Evolutionary conservation across 805 yeast genomes (phyloP).

Genomic region (Lachancea cidri): DNA sequence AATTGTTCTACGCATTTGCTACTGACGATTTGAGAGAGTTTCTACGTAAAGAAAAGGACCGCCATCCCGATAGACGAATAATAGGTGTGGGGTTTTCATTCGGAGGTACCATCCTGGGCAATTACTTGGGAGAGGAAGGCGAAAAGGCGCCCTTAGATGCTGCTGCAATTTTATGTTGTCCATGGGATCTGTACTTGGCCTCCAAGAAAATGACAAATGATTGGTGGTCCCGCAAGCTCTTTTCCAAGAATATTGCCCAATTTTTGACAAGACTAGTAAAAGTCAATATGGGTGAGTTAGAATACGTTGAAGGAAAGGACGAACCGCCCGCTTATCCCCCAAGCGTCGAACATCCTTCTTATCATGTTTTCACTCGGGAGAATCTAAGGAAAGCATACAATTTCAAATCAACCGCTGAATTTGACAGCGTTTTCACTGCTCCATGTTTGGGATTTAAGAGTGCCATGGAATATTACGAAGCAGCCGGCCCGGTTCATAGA

Average conservation of each 20-base stretch:
- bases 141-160: conserved; percentile 49
- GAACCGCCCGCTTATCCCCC: conserved; percentile 16
- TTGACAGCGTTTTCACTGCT: conserved; percentile 59
- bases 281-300: conserved; percentile 37
- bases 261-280: conserved; percentile 41
- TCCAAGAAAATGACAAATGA: conserved; percentile 39
- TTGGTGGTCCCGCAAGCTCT: conserved; percentile 37
- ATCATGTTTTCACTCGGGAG: conserved; percentile 30
- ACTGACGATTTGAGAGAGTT: conserved; percentile 65
- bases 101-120: conserved; percentile 63
- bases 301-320: conserved; percentile 23
- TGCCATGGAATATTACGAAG: conserved; percentile 58
- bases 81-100: conserved; percentile 66
- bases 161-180: conserved; percentile 57
- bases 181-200: conserved; percentile 67
- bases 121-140: conserved; percentile 66
- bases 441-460: conserved; percentile 57
- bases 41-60: conserved; percentile 43
- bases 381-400: conserved; percentile 34
- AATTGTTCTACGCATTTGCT: conserved; percentile 60
- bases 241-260: conserved; percentile 38
- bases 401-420: conserved; percentile 44
- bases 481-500: conserved; percentile 57
- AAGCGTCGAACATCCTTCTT: conserved; percentile 18
- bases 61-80: conserved; percentile 59